These are phyloP conservation scores for Zygosaccharomyces gambellarensis DNA, from an alignment of 805 yeast genomes.

Conservation along the genomic window DNA sequence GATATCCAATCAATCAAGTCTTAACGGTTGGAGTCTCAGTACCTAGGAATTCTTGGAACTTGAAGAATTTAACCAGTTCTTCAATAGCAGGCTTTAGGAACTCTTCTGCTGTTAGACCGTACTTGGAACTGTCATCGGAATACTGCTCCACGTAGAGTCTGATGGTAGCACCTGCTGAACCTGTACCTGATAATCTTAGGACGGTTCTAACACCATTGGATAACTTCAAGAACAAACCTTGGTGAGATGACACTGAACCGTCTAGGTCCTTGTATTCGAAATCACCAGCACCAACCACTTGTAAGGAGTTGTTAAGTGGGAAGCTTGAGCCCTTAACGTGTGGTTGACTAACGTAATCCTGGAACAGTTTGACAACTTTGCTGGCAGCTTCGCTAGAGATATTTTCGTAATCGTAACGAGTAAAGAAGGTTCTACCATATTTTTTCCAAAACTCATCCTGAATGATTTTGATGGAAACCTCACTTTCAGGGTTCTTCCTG, in stretches of 20 bases:
- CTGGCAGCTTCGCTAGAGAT: conserved; percentile 72
- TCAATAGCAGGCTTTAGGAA: conserved; percentile 60
- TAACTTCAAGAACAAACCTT: conserved; percentile 82
- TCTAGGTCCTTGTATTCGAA: conserved; percentile 91
- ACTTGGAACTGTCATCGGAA: conserved; percentile 52
- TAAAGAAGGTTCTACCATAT: conserved; percentile 95
- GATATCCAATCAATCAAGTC: conserved; percentile 42
- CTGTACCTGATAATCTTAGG: conserved; percentile 92
- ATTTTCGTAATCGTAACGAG: conserved; percentile 90
- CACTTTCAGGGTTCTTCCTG: conserved; percentile 49
- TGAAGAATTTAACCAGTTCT: conserved; percentile 61
- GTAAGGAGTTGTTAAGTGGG: conserved; percentile 42
- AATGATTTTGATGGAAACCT: conserved; percentile 69
- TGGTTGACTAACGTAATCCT: conserved; percentile 36
- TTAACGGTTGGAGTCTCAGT: conserved; percentile 84
- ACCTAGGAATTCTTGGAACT: conserved; percentile 69
- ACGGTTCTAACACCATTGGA: conserved; percentile 80
- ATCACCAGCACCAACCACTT: conserved; percentile 74
- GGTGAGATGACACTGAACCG: conserved; percentile 82
- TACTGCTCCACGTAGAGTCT: conserved; percentile 87
- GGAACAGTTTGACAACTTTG: conserved; percentile 54
- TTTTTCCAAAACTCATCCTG: conserved; percentile 84
- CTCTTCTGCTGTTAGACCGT: conserved; percentile 53
- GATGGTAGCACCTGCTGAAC: conserved; percentile 96
- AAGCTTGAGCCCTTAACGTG: conserved; percentile 49